These are phyloP conservation scores for Lagenaria siceraria DNA, from an alignment of 306 rosid genomes.

Conservation along the genomic window DNA sequence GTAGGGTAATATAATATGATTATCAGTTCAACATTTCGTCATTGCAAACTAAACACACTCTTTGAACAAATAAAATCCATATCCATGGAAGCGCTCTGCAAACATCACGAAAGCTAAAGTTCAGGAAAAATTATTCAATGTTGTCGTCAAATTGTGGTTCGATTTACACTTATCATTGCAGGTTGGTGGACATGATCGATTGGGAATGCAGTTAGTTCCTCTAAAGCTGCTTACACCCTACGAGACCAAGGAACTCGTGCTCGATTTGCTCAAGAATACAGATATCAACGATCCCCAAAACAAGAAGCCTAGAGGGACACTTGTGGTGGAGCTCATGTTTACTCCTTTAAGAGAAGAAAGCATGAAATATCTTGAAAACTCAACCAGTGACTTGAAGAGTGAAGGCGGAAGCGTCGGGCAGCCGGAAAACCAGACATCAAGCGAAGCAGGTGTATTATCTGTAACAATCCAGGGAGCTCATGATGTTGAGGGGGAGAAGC, in stretches of 20 bases:
- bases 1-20: neutral
- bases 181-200: conserved; percentile 76
- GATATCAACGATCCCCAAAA: conserved; percentile 41
- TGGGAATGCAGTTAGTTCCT: conserved; percentile 86
- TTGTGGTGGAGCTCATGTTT: conserved; percentile 58
- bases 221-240: conserved; percentile 48
- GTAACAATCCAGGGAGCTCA: conserved; percentile 54
- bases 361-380: conserved; percentile 21
- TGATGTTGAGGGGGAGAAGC: conserved; percentile 70
- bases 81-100: neutral
- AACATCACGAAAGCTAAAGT: neutral
- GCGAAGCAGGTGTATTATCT: conserved; percentile 71
- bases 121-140: neutral
- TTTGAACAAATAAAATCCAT: neutral
- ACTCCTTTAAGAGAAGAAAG: conserved; percentile 73
- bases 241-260: conserved; percentile 42
- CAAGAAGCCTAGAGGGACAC: conserved; percentile 55
- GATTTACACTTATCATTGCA: neutral
- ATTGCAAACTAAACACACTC: neutral
- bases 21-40: neutral
- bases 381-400: conserved; percentile 17
- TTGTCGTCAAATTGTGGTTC: neutral
- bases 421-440: conserved; percentile 21
- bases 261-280: conserved; percentile 70
- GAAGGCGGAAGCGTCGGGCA: conserved; percentile 24